Conservation (phyloP, 495 filamentous ascomycete species). For the Viridothelium virens region DNA sequence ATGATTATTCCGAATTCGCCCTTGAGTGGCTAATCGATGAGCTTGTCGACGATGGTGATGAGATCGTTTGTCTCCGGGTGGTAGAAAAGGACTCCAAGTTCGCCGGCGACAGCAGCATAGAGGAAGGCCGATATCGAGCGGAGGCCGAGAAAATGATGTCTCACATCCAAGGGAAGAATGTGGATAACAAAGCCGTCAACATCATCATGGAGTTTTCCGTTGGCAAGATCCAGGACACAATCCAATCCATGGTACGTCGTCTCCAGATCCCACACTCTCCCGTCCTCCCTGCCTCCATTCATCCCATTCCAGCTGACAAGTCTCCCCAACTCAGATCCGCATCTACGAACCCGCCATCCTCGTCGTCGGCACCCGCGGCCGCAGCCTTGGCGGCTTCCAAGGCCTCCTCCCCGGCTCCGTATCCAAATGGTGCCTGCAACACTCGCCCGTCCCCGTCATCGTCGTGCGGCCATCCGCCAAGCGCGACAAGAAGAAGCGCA, state of each 20-base stretch:
- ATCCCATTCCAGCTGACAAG: neutral
- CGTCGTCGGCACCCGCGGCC: constrained; percentile 87
- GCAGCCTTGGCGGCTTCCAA: constrained; percentile 80
- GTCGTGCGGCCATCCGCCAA: constrained; percentile 88
- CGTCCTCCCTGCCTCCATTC: no score
- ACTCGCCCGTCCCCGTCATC: constrained; percentile 93
- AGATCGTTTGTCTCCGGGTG: constrained; percentile 88
- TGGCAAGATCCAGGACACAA: constrained; percentile 85
- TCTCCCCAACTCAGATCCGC: constrained; percentile 55
- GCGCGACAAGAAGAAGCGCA: constrained; percentile 83
- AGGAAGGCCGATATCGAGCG: constrained; percentile 66
- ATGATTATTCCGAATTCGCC: constrained; percentile 92
- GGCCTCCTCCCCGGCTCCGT: constrained; percentile 87
- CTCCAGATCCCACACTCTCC: neutral
- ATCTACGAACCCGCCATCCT: constrained; percentile 92
- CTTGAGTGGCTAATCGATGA: constrained; percentile 92
- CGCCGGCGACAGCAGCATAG: constrained; percentile 55
- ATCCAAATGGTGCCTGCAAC: constrained; percentile 93
- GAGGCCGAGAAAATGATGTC: constrained; percentile 76
- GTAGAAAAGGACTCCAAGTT: constrained; percentile 78
- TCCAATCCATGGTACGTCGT: constrained; percentile 75
- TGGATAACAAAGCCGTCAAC: constrained; percentile 74
- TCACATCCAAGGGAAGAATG: constrained; percentile 55
- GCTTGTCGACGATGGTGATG: constrained; percentile 91
- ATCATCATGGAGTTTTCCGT: constrained; percentile 83